These are phyloP conservation scores for Poa annua DNA, from an alignment of 176 grass and related monocot genomes.

Conservation along the genomic window DNA sequence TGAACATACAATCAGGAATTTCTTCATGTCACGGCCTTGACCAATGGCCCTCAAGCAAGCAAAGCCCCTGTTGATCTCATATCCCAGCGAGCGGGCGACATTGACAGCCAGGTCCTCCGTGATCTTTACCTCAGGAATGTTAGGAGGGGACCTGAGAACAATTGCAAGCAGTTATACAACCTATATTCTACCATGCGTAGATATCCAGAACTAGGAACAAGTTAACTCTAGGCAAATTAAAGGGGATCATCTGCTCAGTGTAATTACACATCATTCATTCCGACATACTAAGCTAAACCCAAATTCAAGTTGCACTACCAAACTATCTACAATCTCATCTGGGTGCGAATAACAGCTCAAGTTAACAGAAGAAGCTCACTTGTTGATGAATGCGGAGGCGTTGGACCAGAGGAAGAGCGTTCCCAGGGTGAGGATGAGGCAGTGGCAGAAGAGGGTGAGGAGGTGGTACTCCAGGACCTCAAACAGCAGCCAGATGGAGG, in stretches of 20 bases:
- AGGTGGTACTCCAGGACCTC: slow-evolving; percentile 89
- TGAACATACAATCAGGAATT: slow-evolving; percentile 76
- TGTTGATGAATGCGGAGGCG: slow-evolving; percentile 73
- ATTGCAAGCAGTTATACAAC: slow-evolving; percentile 20
- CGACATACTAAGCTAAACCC: too few species aligned
- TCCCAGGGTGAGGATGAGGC: slow-evolving; percentile 65
- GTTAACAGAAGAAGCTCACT: slow-evolving; percentile 57
- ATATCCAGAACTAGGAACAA: neutral
- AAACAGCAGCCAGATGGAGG: slow-evolving; percentile 84
- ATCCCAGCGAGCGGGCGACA: slow-evolving; percentile 70
- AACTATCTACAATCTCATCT: neutral
- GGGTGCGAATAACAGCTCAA: neutral
- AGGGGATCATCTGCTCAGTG: neutral
- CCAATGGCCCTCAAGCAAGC: slow-evolving; percentile 75
- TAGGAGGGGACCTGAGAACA: slow-evolving; percentile 59
- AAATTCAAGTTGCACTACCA: neutral
- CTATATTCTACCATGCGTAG: too few species aligned
- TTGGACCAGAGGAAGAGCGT: slow-evolving; percentile 90
- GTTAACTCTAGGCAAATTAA: neutral
- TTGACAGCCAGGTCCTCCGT: slow-evolving; percentile 75
- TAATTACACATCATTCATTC: neutral
- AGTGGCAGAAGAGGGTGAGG: slow-evolving; percentile 66
- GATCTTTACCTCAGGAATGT: slow-evolving; percentile 88
- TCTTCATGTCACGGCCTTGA: slow-evolving; percentile 80
- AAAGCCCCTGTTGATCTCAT: slow-evolving; percentile 80